Evolutionary conservation across 331 rosid genomes (phyloP).

Genomic region (Arachis monticola): DNA sequence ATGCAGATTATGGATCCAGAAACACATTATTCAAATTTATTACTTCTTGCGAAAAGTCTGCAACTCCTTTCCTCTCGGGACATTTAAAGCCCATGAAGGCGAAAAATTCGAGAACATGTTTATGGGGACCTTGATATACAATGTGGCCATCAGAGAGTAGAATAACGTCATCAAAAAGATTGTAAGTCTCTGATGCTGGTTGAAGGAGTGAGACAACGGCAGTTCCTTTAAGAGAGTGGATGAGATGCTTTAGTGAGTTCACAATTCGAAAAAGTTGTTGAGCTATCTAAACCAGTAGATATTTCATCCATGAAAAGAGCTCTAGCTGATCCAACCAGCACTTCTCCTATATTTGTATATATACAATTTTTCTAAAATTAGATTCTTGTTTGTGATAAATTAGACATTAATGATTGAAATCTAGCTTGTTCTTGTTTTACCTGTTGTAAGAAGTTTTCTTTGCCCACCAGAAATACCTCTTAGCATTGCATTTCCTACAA

Average conservation of each 20-base stretch:
- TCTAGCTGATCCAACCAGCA: conserved; percentile 53
- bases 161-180: conserved; percentile 20
- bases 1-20: no score
- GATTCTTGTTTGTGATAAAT: background rate
- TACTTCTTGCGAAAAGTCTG: conserved; percentile 57
- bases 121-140: conserved; percentile 59
- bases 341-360: conserved; percentile 43
- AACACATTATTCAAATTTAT: background rate
- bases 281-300: no score
- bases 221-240: no score
- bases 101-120: conserved; percentile 51
- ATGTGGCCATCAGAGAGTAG: conserved; percentile 54
- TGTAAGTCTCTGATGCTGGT: no score
- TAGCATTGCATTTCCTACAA: conserved; percentile 52
- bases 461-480: conserved; percentile 68
- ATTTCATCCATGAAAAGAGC: no score
- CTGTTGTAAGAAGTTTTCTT: conserved; percentile 59
- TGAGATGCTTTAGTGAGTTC: no score
- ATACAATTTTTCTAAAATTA: background rate
- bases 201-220: no score
- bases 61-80: conserved; percentile 56
- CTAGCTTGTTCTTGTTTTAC: conserved; percentile 19
- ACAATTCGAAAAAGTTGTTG: no score
- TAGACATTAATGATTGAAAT: background rate
- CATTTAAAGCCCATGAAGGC: conserved; percentile 50